Evolutionary conservation across 495 filamentous ascomycete species (phyloP), one percentile per base, ranked within the genome.

Genomic region (Penicilliopsis zonata): DNA sequence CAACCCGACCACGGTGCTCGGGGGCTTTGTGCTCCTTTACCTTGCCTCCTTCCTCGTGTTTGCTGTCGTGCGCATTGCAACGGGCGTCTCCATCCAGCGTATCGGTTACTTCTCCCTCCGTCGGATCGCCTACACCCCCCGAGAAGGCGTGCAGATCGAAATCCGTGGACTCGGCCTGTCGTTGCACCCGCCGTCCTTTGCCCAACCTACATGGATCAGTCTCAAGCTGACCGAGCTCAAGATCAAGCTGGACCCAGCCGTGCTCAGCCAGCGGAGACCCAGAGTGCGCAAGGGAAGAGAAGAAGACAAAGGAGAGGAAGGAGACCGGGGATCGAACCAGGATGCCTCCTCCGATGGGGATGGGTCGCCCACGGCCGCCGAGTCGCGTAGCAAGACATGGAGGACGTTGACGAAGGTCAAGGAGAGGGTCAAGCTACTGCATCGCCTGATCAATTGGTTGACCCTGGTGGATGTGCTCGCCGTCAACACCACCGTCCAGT

Each of bases 161-260:
- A 76, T 96, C 25, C 77, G 90, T 22, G 85, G 86, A 25, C 63
- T 96, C 23, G 86, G 90, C 14, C 65, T 96, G 30, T 77, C 82
- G 23, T 46, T 95, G 40, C 90, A 96, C 55, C 76, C 86, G 6
- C 88, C 90, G 5, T 94, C 90, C 10, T 96, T 96, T 52, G 82
- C 86, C 13, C 86, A 95, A 52, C 87, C 90, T 30, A 95, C 92
- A 55, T 99, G 90, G 90, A 59, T 95, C 38, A 94, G 85, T 45
- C 65, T 99, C 21, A 81, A 86, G 14, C 57, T 96, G 30, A 78
- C 74, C 35, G 87, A 94, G 38, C 57, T 94, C 21, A 80, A 72
- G 27, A 65, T 96, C n/a, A 86, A 82, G 0, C 49, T 95, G 15
- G 84, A 96, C 52, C 56, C 84, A 30, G 67, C 72, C 30, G 63